These are phyloP conservation scores for Eurotiales sp. DNA, from an alignment of 2,329 filamentous ascomycete genomes.

Conservation along the genomic window DNA sequence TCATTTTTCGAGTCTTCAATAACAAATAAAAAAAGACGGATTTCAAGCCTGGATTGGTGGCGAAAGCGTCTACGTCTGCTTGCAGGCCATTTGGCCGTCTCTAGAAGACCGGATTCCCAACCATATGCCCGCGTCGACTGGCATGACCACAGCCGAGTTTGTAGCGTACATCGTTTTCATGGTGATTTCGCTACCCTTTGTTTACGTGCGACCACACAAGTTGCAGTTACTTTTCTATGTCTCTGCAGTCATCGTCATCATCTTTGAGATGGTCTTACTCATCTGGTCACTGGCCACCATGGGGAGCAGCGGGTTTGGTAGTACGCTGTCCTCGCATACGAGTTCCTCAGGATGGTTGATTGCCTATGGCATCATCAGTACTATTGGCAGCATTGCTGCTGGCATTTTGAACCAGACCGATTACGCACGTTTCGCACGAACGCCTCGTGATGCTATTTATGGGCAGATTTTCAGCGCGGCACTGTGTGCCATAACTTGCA, in stretches of 20 bases:
- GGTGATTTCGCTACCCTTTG: slow-evolving; percentile 41
- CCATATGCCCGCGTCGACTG: slow-evolving; percentile 37
- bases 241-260: slow-evolving; percentile 37
- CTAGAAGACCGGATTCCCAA: slow-evolving; percentile 44
- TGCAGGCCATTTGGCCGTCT: slow-evolving; percentile 45
- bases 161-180: slow-evolving; percentile 45
- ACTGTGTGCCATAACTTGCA: slow-evolving; percentile 20
- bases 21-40: slow-evolving; percentile 29
- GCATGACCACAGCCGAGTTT: slow-evolving; percentile 46
- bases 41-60: slow-evolving; percentile 49
- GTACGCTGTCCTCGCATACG: slow-evolving; percentile 22
- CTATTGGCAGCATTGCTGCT: slow-evolving; percentile 29
- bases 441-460: slow-evolving; percentile 21
- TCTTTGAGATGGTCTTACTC: slow-evolving; percentile 42
- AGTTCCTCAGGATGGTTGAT: slow-evolving; percentile 23
- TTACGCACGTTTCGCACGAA: slow-evolving; percentile 26
- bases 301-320: slow-evolving; percentile 39
- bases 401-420: slow-evolving; percentile 32
- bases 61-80: slow-evolving; percentile 45
- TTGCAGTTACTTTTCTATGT: slow-evolving; percentile 43
- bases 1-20: slow-evolving; percentile 16
- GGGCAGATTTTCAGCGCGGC: slow-evolving; percentile 24
- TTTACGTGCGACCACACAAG: slow-evolving; percentile 45
- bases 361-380: slow-evolving; percentile 26
- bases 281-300: slow-evolving; percentile 47